Conservation (phyloP, 306 rosid genomes). For the Acacia crassicarpa region DNA sequence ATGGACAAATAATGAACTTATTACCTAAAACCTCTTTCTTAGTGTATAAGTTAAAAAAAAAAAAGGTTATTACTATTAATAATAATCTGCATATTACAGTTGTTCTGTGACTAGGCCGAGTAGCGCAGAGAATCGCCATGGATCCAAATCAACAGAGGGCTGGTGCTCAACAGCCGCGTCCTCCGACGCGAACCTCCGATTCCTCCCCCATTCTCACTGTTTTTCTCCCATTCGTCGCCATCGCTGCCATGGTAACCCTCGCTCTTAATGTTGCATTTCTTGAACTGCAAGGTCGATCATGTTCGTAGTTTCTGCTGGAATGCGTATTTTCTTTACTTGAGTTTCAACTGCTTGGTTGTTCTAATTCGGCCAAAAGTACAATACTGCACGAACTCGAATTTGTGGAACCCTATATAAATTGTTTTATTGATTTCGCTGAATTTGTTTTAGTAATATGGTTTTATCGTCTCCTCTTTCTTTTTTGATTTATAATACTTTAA, state of each 20-base stretch:
- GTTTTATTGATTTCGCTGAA: neutral
- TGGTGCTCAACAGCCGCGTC: conserved; percentile 28
- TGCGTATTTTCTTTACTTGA: neutral
- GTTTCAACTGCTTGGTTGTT: no score
- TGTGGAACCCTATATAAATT: no score
- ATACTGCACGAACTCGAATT: neutral
- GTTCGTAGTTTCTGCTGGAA: neutral
- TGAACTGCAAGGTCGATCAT: neutral
- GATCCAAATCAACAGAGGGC: conserved; percentile 49
- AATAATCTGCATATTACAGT: no score
- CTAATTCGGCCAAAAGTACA: neutral
- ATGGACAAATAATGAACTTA: no score
- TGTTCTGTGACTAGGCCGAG: neutral
- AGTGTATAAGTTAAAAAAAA: no score
- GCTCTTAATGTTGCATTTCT: neutral
- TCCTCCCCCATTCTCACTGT: conserved; percentile 35
- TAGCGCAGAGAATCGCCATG: conserved; percentile 48
- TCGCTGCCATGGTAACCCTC: conserved; percentile 51
- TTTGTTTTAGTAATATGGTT: neutral
- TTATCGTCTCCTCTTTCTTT: neutral
- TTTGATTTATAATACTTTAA: neutral
- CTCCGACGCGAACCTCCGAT: conserved; percentile 29
- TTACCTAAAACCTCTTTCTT: no score
- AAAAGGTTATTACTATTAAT: no score
- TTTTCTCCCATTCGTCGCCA: conserved; percentile 45